Conservation (phyloP, 192 early-diverging fungal genomes). For the Backusella tuberculispora region DNA sequence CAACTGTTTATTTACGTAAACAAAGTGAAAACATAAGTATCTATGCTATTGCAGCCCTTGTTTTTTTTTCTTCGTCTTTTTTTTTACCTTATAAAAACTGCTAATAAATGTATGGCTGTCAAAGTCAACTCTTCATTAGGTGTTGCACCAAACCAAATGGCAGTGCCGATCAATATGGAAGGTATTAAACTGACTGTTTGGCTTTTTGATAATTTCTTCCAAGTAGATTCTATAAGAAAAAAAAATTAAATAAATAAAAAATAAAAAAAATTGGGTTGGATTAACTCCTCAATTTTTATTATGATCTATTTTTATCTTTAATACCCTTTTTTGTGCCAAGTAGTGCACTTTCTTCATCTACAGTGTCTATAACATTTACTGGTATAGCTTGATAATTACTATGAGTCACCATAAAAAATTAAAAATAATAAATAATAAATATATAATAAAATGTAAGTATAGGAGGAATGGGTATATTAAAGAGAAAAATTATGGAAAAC, state of each 20-base stretch:
- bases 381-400: slow-evolving; percentile 3
- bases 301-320: background rate
- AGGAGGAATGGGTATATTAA: background rate
- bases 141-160: slow-evolving; percentile 36
- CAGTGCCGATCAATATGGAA: slow-evolving; percentile 24
- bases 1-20: slow-evolving; percentile 27
- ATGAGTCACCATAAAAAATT: background rate
- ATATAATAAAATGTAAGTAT: background rate
- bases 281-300: background rate
- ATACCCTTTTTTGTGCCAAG: background rate
- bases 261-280: background rate
- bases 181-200: slow-evolving; percentile 22
- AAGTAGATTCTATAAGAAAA: slow-evolving; percentile 3
- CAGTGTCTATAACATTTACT: slow-evolving; percentile 9
- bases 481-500: background rate
- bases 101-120: slow-evolving; percentile 37
- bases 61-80: background rate
- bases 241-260: no score
- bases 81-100: slow-evolving; percentile 37
- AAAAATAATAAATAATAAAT: slow-evolving; percentile 6
- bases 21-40: background rate
- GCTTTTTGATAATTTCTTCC: slow-evolving; percentile 18
- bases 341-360: background rate
- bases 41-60: background rate
- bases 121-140: slow-evolving; percentile 31